A percentile compares a stretch with the other conserved stretches of the same genome.
phyloP scores from a whole-genome alignment of 176 grass and related monocot genomes.

The bread wheat (Triticum aestivum) region DNA sequence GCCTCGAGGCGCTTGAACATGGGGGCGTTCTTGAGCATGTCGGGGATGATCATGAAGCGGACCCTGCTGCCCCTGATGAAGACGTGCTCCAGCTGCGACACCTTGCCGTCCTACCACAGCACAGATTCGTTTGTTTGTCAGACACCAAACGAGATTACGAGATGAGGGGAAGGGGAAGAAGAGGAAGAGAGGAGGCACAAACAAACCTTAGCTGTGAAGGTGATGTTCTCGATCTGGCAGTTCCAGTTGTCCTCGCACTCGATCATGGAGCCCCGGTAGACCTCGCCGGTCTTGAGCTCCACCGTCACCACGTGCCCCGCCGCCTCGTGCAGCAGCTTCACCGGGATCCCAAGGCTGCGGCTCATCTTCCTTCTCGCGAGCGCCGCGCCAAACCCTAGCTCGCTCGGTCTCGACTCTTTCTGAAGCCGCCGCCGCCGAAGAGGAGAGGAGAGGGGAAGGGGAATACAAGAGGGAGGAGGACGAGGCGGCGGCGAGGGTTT shows the following conservation, averaged over 20 bases:
- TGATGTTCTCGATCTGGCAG: conserved; percentile 74
- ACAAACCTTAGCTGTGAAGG: conserved; percentile 60
- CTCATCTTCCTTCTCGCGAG: conserved; percentile 48
- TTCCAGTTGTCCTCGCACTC: conserved; percentile 95
- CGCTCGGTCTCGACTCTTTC: too few relatives aligned
- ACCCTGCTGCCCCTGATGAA: conserved; percentile 70
- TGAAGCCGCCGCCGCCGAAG: neutral
- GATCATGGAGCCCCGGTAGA: conserved; percentile 59
- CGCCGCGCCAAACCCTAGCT: conserved; percentile 30
- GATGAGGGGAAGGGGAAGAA: too few relatives aligned
- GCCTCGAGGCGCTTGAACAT: conserved; percentile 71
- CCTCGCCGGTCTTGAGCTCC: conserved; percentile 84
- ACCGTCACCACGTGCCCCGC: conserved; percentile 91
- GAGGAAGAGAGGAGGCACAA: too few relatives aligned
- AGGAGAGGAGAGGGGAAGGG: too few relatives aligned
- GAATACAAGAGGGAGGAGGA: neutral
- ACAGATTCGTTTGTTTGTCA: neutral
- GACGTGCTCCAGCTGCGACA: conserved; percentile 65
- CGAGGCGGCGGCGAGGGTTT: neutral
- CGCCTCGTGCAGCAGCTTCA: conserved; percentile 94
- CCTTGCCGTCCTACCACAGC: conserved; percentile 73
- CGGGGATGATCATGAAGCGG: conserved; percentile 70
- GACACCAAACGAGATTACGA: too few relatives aligned
- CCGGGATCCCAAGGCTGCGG: conserved; percentile 84
- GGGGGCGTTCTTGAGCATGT: conserved; percentile 79